Evolutionary conservation across 2,329 filamentous ascomycete genomes (phyloP), one percentile per base, ranked within the genome.

Genomic region (Fusarium nurragi): DNA sequence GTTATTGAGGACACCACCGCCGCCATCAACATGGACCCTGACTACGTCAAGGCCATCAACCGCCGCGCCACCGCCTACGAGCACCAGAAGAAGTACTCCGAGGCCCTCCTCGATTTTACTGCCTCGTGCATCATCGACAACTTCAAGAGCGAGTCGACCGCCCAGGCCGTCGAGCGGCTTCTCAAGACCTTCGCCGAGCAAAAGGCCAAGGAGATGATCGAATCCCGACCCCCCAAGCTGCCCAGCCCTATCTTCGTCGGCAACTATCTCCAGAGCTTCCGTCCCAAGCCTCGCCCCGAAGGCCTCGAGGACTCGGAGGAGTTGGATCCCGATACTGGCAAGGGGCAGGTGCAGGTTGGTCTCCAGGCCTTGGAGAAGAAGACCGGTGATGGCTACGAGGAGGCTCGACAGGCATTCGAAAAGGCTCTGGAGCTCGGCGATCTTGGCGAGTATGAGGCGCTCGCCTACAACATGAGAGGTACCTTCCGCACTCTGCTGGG

Each of bases 251-350:
- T 94, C 13, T 99, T 98, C 72, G 94, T 99, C 69, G 93, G 93
- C 75, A 99, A 99, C 84, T 99, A 99, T 79, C 90, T 99, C 28
- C 94, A 98, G 81, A 98, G 94, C 82, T 99, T 99, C 90, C 91
- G 95, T 60, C 84, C 89, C 58, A 92, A 91, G 81, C 84, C 88
- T 44, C 86, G 92, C 3, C 94, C 95, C 5, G 87, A 84, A 62
- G 94, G 93, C 13, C 83, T 99, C 49, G 93, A 94, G 60, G 92
- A 96, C 69, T 85, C 88, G 9, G 88, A 84, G n/a, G 92, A 97
- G 68, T 79, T 97, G 45, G 80, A 87, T 38, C 88, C 94, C 70
- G 88, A 90, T 41, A 92, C 88, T 41, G 94, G 94, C 71, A 91
- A 91, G 81, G 94, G 90, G 36, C 90, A 97, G 77, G 80, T 99